A percentile compares a stretch with the other conserved stretches of the same genome.
Conservation (phyloP, 2,329 filamentous ascomycete species). For the Domatiomyces globalis region DNA sequence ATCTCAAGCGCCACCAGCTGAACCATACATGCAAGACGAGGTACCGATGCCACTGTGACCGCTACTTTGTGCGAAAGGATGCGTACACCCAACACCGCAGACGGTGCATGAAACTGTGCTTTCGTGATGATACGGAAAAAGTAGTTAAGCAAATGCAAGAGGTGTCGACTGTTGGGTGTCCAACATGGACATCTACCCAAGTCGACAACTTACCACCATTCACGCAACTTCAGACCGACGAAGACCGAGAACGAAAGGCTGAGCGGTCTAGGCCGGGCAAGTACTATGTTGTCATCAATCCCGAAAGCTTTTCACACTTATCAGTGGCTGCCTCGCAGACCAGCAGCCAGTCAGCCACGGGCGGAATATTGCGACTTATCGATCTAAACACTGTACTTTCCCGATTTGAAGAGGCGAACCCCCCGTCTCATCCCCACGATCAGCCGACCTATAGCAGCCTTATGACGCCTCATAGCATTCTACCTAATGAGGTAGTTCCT, state of each 20-base stretch:
- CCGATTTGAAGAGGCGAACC: slow-evolving; percentile 38
- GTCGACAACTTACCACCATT: slow-evolving; percentile 42
- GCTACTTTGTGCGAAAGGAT: too few species aligned
- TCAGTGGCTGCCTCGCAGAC: slow-evolving; percentile 26
- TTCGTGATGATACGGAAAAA: slow-evolving; percentile 39
- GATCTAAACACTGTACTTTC: slow-evolving; percentile 39
- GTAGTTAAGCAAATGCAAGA: slow-evolving; percentile 39
- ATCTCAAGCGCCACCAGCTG: slow-evolving; percentile 88
- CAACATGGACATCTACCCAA: slow-evolving; percentile 33
- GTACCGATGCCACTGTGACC: slow-evolving; percentile 79
- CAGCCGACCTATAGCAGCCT: too few species aligned
- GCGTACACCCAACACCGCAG: too few species aligned
- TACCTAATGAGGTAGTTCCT: too few species aligned
- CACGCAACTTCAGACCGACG: slow-evolving; percentile 38
- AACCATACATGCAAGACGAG: slow-evolving; percentile 95
- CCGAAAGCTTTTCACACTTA: slow-evolving; percentile 38
- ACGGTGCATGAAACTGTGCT: slow-evolving; percentile 42
- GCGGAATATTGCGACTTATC: slow-evolving; percentile 11
- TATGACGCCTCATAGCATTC: too few species aligned
- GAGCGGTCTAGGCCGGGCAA: slow-evolving; percentile 38
- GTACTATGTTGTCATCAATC: slow-evolving; percentile 42
- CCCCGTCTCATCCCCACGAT: too few species aligned
- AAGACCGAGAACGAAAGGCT: slow-evolving; percentile 45
- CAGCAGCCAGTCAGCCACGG: slow-evolving; percentile 18
- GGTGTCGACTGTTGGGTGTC: slow-evolving; percentile 37